These are phyloP conservation scores for Teratosphaeria nubilosa DNA, from an alignment of 2,329 filamentous ascomycete genomes.

Conservation along the genomic window DNA sequence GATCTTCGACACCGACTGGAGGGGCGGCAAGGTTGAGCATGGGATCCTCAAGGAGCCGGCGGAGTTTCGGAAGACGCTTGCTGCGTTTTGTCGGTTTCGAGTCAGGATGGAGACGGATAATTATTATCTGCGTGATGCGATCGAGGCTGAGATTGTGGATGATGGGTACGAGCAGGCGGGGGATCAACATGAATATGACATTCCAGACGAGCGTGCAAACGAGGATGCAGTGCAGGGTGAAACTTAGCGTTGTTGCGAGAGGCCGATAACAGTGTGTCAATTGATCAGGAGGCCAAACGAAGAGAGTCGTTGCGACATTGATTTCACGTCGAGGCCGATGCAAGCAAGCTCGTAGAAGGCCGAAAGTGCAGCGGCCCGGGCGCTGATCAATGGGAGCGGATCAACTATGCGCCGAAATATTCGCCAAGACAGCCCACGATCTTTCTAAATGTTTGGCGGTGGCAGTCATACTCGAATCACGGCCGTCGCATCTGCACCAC, in stretches of 20 bases:
- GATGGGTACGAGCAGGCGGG: neutral
- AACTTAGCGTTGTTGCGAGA: neutral
- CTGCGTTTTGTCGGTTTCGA: neutral
- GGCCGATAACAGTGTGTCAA: too few species aligned
- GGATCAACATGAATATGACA: too few species aligned
- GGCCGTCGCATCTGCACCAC: neutral
- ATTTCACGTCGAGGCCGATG: too few species aligned
- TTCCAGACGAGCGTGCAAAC: too few species aligned
- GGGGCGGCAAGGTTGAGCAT: neutral
- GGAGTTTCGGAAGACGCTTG: neutral
- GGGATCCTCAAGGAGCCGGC: neutral
- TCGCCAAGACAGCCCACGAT: neutral
- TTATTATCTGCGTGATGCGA: neutral
- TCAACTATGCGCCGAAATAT: neutral
- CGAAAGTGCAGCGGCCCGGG: too few species aligned
- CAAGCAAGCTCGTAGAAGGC: too few species aligned
- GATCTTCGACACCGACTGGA: neutral
- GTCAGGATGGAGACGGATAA: neutral
- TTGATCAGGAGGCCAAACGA: too few species aligned
- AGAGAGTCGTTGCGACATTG: too few species aligned
- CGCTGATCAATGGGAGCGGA: neutral
- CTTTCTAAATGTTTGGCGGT: neutral
- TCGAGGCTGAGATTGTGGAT: neutral
- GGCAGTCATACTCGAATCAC: neutral
- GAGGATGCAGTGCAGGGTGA: neutral